Evolutionary conservation across 768 basidiomycete species (phyloP), one percentile per base, ranked within the genome.

Genomic region (Boletus rex-veris): DNA sequence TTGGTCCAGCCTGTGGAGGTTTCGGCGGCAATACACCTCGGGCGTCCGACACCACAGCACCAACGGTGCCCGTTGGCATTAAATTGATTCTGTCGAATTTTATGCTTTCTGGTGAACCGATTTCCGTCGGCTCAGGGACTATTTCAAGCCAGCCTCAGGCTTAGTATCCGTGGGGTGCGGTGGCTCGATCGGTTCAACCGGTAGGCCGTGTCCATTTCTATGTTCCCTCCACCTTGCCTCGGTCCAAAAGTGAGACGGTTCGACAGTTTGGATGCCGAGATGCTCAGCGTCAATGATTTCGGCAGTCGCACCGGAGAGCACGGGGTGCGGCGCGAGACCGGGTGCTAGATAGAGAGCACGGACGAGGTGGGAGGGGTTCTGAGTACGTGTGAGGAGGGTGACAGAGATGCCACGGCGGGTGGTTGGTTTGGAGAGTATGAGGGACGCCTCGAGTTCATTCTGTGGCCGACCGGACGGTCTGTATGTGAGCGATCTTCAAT

Each of bases 1-100:
- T 93, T 93, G 35, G 89, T 75, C 1, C 91, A 90, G 33, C 91
- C 91, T 0, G 90, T 93, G 1, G 90, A 91, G 1, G 91, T 92
- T 15, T 84, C 73, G 3, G 77, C 71, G 1, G 84, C 81, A 53
- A 92, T 83, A 62, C 88, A 90, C 0, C 90, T 21, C 82, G 73
- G 5, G 77, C 60, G 63, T 92, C 91, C 31, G 92, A 73, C 5
- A 88, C 90, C 8, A 93, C 89, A 1, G 91, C 91, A 18, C 90
- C 91, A 10, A 93, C 89, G 0, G 90, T 93, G 11, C 90, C 91
- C 15, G 71, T 85, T 4, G 91, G 87, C 56, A 82, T 72, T 58
- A 78, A 69, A 65, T 88, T 85, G 8, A 88, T 71, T 12, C 73
- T 55, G 7, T 61, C 62, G 5, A 24, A 24, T 45, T 61, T 57